Evolutionary conservation across 768 basidiomycete species (phyloP), one percentile per base, ranked within the genome.

Genomic region (Pulveroboletus sp.): DNA sequence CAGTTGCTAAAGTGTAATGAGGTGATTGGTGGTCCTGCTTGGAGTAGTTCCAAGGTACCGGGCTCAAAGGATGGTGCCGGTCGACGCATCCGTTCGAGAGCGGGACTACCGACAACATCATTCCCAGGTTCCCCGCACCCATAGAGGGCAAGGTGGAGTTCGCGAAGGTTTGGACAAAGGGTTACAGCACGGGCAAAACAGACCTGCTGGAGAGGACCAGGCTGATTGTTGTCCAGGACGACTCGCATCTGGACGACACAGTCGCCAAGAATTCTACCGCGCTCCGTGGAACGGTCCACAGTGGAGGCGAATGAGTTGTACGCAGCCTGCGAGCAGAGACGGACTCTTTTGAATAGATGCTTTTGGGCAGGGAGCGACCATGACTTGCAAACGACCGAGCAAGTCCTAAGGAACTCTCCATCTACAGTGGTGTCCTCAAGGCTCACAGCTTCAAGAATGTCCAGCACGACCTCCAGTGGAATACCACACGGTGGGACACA

Each of bases 161-260:
- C 74, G 36, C 71, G 68, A 17, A 89, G 68, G 54, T 81, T 79
- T 17, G 83, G 82, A 59, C 84, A 88, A 17, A 74, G 65, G 7
- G 72, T 69, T 44, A 86, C 76, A 8, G 80, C 82, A 35, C 69
- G 68, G 24, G 80, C 82, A 62, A 88, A 82, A 17, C 80, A 77
- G 26, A 67, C 69, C 49, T 79, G 77, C 43, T 74, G 70, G 39
- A 88, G 73, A 30, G 76, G 71, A 40, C 68, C 72, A 12, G 83
- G 86, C 52, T 89, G 83, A 58, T 83, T 86, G 60, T 78, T 73
- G 70, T 89, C 87, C 46, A 89, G 59, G 33, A 80, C 72, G 31
- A 79, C 77, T 24, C 72, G 73, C 63, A 89, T 69, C 12, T 73
- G 72, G 30, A 71, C 64, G 42, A 86, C 82, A 2, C 80, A 68